Evolutionary conservation across 202 grass and related monocot species (phyloP).

Genomic region (Carex sylvatica): DNA sequence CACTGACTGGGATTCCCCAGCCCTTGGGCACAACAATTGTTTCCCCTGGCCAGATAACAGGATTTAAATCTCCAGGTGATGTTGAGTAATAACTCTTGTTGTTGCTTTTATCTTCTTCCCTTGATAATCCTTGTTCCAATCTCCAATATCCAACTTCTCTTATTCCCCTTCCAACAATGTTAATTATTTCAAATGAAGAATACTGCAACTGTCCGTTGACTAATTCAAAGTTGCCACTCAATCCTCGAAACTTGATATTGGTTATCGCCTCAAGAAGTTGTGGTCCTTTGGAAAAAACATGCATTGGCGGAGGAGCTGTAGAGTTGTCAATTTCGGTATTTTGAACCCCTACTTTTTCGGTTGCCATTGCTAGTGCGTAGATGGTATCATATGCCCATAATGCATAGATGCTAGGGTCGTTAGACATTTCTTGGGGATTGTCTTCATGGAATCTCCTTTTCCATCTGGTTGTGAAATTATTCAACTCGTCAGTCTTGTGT

Average conservation of each 20-base stretch:
- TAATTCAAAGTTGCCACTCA: constrained; percentile 50
- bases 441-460: constrained; percentile 40
- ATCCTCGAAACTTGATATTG: constrained; percentile 40
- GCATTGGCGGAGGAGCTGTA: no score
- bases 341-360: constrained; percentile 28
- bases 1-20: constrained; percentile 42
- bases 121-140: constrained; percentile 22
- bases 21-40: constrained; percentile 29
- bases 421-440: not conserved
- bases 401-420: constrained; percentile 22
- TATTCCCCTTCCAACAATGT: constrained; percentile 39
- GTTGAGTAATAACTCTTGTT: no score
- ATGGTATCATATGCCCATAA: constrained; percentile 52
- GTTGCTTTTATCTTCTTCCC: not conserved
- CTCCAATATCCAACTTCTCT: constrained; percentile 50
- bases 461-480: constrained; percentile 49
- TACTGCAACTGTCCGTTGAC: constrained; percentile 35
- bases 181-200: constrained; percentile 52
- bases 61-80: constrained; percentile 9
- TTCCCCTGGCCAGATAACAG: constrained; percentile 50
- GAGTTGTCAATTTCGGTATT: not conserved
- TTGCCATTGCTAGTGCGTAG: constrained; percentile 42
- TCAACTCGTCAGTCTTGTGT: constrained; percentile 29
- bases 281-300: not conserved
- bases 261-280: constrained; percentile 18